These are phyloP conservation scores for Candida yuanshanica DNA, from an alignment of 805 yeast genomes.

Conservation along the genomic window DNA sequence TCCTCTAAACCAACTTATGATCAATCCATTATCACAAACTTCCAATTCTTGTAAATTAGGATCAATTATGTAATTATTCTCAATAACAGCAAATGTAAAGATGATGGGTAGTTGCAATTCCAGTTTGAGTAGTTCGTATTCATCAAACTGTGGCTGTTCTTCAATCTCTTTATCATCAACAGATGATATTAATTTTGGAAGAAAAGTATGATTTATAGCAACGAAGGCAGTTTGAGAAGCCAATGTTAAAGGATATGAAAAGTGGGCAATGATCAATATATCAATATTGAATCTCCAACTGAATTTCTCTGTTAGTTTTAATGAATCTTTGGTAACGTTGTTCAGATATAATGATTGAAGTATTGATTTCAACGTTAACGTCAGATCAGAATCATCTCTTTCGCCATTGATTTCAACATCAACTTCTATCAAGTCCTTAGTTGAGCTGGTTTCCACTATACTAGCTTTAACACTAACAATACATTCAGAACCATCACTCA, in stretches of 20 bases:
- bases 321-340: conserved; percentile 45
- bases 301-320: conserved; percentile 67
- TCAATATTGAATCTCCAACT: conserved; percentile 76
- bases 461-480: conserved; percentile 86
- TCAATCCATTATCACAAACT: conserved; percentile 78
- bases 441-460: conserved; percentile 49
- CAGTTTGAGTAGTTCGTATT: conserved; percentile 69
- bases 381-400: conserved; percentile 72
- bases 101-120: conserved; percentile 63
- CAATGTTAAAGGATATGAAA: conserved; percentile 76
- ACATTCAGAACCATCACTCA: conserved; percentile 90
- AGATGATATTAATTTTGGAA: conserved; percentile 68
- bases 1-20: conserved; percentile 67
- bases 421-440: conserved; percentile 54
- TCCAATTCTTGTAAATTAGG: conserved; percentile 88
- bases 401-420: conserved; percentile 79
- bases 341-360: conserved; percentile 47
- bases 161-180: conserved; percentile 60
- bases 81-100: conserved; percentile 72
- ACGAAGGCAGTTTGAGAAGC: conserved; percentile 75
- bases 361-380: conserved; percentile 56
- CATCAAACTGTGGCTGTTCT: conserved; percentile 87
- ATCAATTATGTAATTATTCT: conserved; percentile 61
- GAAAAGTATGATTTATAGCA: conserved; percentile 71
- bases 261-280: conserved; percentile 68